These are phyloP conservation scores for Coemansia sp. DNA, from an alignment of 192 early-diverging fungal species.

Conservation along the genomic window DNA sequence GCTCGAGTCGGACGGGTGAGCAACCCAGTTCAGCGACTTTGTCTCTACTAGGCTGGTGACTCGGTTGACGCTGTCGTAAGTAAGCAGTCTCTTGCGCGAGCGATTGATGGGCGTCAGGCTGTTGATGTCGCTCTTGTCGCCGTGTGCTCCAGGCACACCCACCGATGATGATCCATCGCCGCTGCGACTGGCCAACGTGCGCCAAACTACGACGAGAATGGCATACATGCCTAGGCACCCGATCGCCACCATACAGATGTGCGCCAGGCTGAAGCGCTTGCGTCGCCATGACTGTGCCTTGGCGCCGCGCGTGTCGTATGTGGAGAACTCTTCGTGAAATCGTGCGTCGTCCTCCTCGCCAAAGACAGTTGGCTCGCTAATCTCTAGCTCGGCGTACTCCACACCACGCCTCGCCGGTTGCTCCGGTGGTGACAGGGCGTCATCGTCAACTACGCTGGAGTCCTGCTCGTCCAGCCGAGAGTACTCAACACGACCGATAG, in stretches of 20 bases:
- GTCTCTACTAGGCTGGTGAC: constrained; percentile 31
- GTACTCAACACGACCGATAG: neutral
- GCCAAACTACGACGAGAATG: constrained; percentile 24
- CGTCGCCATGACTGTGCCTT: constrained; percentile 39
- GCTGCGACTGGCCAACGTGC: neutral
- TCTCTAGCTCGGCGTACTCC: constrained; percentile 40
- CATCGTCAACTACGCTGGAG: neutral
- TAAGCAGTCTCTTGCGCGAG: constrained; percentile 42
- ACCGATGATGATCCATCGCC: neutral
- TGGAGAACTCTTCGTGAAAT: constrained; percentile 46
- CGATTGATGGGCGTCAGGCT: constrained; percentile 23
- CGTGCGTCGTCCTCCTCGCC: constrained; percentile 46
- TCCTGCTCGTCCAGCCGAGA: constrained; percentile 16
- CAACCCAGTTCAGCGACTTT: constrained; percentile 50
- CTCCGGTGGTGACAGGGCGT: neutral
- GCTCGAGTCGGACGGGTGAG: constrained; percentile 35
- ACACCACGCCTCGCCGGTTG: constrained; percentile 11
- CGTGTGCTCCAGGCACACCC: neutral
- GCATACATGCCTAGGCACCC: constrained; percentile 43
- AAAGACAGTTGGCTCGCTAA: constrained; percentile 31
- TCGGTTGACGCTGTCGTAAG: constrained; percentile 38
- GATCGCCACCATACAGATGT: constrained; percentile 31
- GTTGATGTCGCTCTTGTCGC: constrained; percentile 4
- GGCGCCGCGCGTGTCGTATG: constrained; percentile 32
- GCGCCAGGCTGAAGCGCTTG: constrained; percentile 43